Base-by-base conservation (phyloP, 2,329 filamentous ascomycete species). In the Diaporthe vaccinii region DNA sequence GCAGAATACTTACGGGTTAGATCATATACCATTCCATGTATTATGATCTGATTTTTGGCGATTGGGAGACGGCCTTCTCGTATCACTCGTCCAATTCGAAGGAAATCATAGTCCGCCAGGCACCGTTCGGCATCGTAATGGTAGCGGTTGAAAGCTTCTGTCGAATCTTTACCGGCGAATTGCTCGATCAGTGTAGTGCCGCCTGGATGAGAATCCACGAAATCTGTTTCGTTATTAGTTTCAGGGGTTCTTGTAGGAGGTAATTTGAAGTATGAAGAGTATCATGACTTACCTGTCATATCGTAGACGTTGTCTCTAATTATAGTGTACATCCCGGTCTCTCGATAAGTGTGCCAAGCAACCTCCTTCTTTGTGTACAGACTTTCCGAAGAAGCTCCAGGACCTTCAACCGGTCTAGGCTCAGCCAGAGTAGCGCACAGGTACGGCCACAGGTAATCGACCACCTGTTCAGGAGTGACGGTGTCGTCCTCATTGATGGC, bases 1-100 rank as follows among this genome's bases (percentile, higher is more conserved):
- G 9, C 3, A 20, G 53, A 14, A 20, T 17, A 41, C 65, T 69
- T 55, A 69, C 65, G 31, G 4, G 14, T 28, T 17, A 69, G 65
- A 41, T 69, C 49, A n/a, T 69, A 69, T 4, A 69, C 65, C 34
- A 69, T 39, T 6, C 65, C 65, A 31, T 69, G 65, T 15, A 69
- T 17, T 20, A 31, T 2, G 2, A 69, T 39, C 15, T 55, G 49
- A 2, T 55, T 31, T 15, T 20, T 5, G 3, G 65, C 2, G 14
- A 55, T 31, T 7, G 65, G 65, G 0, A 28, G 9, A 22, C n/a
- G 22, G 22, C 1, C 22, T 22, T 69, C 46, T 34, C 34, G 14
- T 28, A 69, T 28, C 34, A 69, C 65, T 22, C 65, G 46, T 25
- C 65, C 65, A 4, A 69, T 55, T 3, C 65, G 46, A 34, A 69